phyloP scores from a whole-genome alignment of 2,329 filamentous ascomycete species.

The Colletotrichum gigasporum region DNA sequence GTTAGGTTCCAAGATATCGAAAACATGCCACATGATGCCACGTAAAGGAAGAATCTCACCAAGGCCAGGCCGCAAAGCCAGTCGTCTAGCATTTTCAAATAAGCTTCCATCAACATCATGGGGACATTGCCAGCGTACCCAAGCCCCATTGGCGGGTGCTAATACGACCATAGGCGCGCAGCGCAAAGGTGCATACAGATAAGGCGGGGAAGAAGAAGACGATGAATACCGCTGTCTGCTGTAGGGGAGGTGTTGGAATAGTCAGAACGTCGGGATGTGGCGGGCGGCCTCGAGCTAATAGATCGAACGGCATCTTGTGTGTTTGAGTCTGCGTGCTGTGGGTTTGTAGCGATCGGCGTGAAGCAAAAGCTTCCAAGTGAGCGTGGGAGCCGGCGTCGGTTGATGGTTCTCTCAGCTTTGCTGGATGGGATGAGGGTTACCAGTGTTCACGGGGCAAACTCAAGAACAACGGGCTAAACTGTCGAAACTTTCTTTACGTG shows the following conservation, averaged over 20 bases:
- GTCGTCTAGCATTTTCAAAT: slow-evolving; percentile 34
- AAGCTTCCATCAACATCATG: neutral
- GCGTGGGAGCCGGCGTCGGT: too few relatives aligned
- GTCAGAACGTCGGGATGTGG: slow-evolving; percentile 36
- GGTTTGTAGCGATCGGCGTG: neutral
- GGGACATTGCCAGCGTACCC: slow-evolving; percentile 29
- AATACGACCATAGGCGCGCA: slow-evolving; percentile 35
- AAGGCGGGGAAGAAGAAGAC: slow-evolving; percentile 44
- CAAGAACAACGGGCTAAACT: too few relatives aligned
- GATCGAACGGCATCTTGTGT: neutral
- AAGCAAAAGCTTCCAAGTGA: neutral
- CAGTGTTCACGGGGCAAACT: neutral
- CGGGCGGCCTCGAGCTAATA: neutral
- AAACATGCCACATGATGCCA: too few relatives aligned
- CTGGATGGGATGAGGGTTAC: neutral
- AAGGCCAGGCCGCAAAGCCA: slow-evolving; percentile 37
- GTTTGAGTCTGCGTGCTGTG: neutral
- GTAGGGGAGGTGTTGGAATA: slow-evolving; percentile 43
- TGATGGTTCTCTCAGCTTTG: too few relatives aligned
- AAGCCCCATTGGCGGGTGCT: slow-evolving; percentile 39
- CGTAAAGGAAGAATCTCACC: slow-evolving; percentile 18
- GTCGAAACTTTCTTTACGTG: too few relatives aligned
- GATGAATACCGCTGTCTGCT: slow-evolving; percentile 39
- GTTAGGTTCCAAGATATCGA: too few relatives aligned
- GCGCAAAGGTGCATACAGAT: slow-evolving; percentile 37